Base-by-base conservation (phyloP, 371 early-diverging fungal species). In the Mucor indicus region DNA sequence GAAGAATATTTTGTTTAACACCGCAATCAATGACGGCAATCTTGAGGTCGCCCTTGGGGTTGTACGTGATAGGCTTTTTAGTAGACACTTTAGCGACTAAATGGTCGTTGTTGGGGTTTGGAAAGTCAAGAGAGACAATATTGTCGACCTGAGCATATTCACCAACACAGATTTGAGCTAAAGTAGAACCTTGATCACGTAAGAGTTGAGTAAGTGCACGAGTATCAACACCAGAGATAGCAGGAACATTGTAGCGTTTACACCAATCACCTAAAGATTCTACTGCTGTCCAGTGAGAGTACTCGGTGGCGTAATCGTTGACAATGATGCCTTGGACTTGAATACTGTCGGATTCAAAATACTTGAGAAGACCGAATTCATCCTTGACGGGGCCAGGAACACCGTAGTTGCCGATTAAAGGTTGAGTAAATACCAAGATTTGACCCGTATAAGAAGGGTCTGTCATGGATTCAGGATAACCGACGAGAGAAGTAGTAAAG, bases 391-490 rank as follows among this genome's bases (percentile, higher is more conserved):
- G 82, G 35, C 87, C 87, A 20, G 98, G 98, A 3, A 96, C 96
- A 62, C 98, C 98, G 65, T 97, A 97, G 82, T 97, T 93, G 46
- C 96, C 98, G 57, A 96, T 80, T 35, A 97, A 73, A 19, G 98
- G 98, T 72, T 90, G 93, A 55, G 98, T 96, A 38, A 96, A 79
- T 22, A 95, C 94, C 31, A 97, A 75, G 56, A 97, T 90, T 80
- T 97, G 95, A n/a, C 95, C 96, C 40, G 86, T 79, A 70, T 95
- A 95, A 17, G 93, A 92, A 20, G 96, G 96, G 72, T 97, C 96
- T 4, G 96, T 96, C 74, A 96, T 80, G 25, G 95, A 92, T 73
- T 97, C 96, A 13, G 94, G 92, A 66, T 96, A 97, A 33, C 96
- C 96, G 9, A 94, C 96, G 36, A 95, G 68, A 11, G 92, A 90